phyloP scores from a whole-genome alignment of 495 filamentous ascomycete species.

The Penicillium flavigenum region DNA sequence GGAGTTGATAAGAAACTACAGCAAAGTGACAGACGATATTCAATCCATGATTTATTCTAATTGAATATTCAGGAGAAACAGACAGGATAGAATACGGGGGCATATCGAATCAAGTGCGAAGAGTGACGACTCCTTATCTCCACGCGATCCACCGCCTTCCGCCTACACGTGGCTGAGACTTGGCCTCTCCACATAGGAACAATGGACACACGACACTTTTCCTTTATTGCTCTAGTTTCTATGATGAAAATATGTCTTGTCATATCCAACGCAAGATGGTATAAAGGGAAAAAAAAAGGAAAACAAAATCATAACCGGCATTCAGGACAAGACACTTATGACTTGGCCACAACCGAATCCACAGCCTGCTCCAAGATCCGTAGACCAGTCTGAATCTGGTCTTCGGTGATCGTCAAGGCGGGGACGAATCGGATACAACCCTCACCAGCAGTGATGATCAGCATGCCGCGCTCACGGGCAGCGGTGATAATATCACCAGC shows the following conservation, averaged over 20 bases:
- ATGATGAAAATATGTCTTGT: conserved; percentile 4
- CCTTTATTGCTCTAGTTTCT: conserved; percentile 8
- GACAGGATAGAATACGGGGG: neutral
- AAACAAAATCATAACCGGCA: conserved; percentile 17
- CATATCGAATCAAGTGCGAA: neutral
- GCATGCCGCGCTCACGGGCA: conserved; percentile 80
- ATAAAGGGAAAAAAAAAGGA: conserved; percentile 16
- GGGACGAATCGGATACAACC: conserved; percentile 89
- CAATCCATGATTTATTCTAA: neutral
- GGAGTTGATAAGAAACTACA: conserved; percentile 19
- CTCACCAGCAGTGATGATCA: conserved; percentile 88
- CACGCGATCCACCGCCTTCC: conserved; percentile 16
- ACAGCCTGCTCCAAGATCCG: conserved; percentile 76
- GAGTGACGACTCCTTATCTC: conserved; percentile 18
- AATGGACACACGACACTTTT: conserved; percentile 5
- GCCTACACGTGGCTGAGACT: conserved; percentile 1
- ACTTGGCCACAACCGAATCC: conserved; percentile 43
- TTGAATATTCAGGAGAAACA: neutral
- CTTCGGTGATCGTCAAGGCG: conserved; percentile 70
- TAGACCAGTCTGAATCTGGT: conserved; percentile 74
- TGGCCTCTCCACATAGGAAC: neutral
- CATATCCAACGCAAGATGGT: conserved; percentile 21
- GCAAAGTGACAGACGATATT: neutral
- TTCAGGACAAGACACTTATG: conserved; percentile 18
- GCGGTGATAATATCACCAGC: conserved; percentile 67